Conservation (phyloP, 208 protist species). For the Tritrichomonas foetus region DNA sequence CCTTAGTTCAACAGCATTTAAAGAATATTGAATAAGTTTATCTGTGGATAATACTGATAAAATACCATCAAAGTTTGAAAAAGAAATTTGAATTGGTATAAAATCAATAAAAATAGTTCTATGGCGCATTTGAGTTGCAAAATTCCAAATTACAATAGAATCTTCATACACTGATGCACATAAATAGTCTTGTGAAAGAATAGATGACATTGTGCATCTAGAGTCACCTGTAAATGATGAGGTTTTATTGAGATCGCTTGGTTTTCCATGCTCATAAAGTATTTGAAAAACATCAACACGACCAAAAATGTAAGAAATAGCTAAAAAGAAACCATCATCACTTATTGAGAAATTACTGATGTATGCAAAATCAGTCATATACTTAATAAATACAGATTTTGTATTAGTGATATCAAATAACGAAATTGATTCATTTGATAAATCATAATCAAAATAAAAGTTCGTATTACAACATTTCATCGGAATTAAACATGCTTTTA, state of each 20-base stretch:
- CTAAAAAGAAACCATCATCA: background rate
- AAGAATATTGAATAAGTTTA: background rate
- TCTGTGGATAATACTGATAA: background rate
- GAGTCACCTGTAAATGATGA: background rate
- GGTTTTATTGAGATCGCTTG: background rate
- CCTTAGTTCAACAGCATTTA: background rate
- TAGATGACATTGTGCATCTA: no score
- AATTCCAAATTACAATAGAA: slow-evolving; percentile 11
- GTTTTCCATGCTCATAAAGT: background rate
- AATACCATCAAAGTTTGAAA: background rate
- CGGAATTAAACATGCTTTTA: no score
- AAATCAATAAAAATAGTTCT: background rate
- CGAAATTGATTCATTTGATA: no score
- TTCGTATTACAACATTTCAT: no score
- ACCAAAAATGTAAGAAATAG: background rate
- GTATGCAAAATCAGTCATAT: background rate
- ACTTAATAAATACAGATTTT: no score
- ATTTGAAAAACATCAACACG: background rate
- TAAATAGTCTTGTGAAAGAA: background rate
- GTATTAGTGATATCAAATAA: no score
- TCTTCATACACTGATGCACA: background rate
- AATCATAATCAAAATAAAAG: no score
- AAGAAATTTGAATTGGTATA: background rate
- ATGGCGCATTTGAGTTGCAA: background rate
- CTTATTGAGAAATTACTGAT: background rate